These are phyloP conservation scores for Trichophyton benhamiae DNA, from an alignment of 2,329 filamentous ascomycete species.

Conservation along the genomic window DNA sequence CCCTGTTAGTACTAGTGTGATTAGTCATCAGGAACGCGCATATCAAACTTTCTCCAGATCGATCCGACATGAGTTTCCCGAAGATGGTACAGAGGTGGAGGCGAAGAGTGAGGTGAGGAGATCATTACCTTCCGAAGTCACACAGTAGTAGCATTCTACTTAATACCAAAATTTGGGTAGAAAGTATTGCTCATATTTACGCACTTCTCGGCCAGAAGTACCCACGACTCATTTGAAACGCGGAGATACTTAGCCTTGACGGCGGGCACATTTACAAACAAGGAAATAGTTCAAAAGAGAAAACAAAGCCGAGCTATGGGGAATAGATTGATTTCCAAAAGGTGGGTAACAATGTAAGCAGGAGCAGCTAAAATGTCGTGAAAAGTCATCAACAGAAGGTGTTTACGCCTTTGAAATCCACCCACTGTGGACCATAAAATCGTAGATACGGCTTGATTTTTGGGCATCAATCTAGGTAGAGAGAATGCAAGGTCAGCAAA, in stretches of 20 bases:
- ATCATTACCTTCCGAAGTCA: too few species aligned
- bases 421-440: constrained; percentile 85
- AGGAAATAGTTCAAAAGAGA: neutral
- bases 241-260: neutral
- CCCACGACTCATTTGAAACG: neutral
- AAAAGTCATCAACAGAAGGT: neutral
- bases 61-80: neutral
- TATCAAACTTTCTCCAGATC: too few species aligned
- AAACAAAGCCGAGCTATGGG: neutral
- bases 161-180: neutral
- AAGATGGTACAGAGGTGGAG: neutral
- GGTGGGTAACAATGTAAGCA: neutral
- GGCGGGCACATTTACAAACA: neutral
- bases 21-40: too few species aligned
- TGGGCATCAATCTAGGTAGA: constrained; percentile 56
- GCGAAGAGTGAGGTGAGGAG: neutral
- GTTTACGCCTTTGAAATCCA: constrained; percentile 76
- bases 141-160: too few species aligned
- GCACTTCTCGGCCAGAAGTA: neutral
- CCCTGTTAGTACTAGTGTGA: too few species aligned
- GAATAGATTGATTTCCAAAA: neutral
- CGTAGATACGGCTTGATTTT: constrained; percentile 77
- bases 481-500: neutral
- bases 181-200: neutral
- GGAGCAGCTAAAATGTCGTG: neutral